Conservation (phyloP, 2,329 filamentous ascomycete species). For the Aspergillus luchuensis region DNA sequence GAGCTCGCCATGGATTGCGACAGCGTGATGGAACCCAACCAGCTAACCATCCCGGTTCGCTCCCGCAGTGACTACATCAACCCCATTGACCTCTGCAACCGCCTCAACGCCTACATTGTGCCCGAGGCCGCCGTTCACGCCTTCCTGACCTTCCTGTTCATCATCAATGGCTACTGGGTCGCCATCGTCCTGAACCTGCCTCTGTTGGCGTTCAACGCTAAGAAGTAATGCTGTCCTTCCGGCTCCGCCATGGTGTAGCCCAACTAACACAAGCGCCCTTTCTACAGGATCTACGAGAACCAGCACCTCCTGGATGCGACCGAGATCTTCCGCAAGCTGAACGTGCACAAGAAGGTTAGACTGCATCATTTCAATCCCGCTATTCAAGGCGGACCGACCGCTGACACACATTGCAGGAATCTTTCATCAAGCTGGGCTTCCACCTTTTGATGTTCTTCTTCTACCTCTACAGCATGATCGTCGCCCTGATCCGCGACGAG, state of each 20-base stretch:
- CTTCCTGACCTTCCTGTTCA: conserved; percentile 91
- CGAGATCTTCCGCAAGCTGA: conserved; percentile 98
- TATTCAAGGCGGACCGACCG: not conserved
- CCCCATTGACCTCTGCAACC: conserved; percentile 99
- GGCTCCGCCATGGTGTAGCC: not conserved
- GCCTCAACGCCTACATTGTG: conserved; percentile 98
- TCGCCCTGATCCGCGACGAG: conserved; percentile 95
- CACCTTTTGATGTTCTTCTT: conserved; percentile 99
- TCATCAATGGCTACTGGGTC: conserved; percentile 99
- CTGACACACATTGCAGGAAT: conserved; percentile 67
- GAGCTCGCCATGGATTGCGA: conserved; percentile 7
- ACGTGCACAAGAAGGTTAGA: conserved; percentile 94
- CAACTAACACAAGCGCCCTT: conserved; percentile 26
- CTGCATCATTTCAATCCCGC: conserved; percentile 10
- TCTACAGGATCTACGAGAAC: conserved; percentile 85
- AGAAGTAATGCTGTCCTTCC: conserved; percentile 72
- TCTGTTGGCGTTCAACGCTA: conserved; percentile 87
- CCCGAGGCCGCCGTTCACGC: conserved; percentile 97
- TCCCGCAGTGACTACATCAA: conserved; percentile 92
- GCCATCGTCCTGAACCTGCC: conserved; percentile 90
- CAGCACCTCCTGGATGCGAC: conserved; percentile 95
- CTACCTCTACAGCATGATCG: conserved; percentile 99
- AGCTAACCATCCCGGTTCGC: conserved; percentile 37
- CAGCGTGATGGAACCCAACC: conserved; percentile 11
- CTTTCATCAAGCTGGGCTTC: conserved; percentile 98